Base-by-base conservation (phyloP, 345 rosid species). In the Balakata baccata region DNA sequence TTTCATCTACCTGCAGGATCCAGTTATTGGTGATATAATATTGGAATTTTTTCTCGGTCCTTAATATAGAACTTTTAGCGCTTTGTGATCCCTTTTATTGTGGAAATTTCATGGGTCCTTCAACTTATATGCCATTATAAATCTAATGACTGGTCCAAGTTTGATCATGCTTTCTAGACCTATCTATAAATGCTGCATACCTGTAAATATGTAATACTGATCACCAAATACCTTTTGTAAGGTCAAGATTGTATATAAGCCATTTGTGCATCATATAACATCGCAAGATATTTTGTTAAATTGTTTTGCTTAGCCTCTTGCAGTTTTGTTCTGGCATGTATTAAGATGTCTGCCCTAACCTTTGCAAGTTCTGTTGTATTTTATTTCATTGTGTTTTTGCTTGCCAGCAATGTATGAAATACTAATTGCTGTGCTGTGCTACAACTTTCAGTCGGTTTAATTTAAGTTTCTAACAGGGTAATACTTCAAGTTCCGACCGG, bases 401-500 rank as follows among this genome's bases (percentile, higher is more conserved):
- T 25, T 25, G 9, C 54, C 22, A 18, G 34, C 5, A 6, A 14
- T 60, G 22, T 7, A 43, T 41, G 6, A 14, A 22, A 18, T 37
- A 37, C 49, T 64, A 17, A 64, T 52, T 9, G 50, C 38, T 45
- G n/a, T 73, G 17, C 34, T 7, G 22, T 73, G 17, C 34, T 7
- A 16, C 64, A 70, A 43, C 7, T 69, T 14, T 7, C 20, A 54
- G 29, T 47, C 16, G n/a, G 25, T 58, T 29, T 61, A 11, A 59
- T 34, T 14, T 39, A 9, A 25, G 11, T 45, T 51, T 73, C 37
- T 74, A 51, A 38, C 84, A 85, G 89, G 87, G 85, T 17, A 82
- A 84, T 38, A 69, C 50, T 68, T 82, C 71, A n/a, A 61, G 60
- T 60, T 41, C 82, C 68, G 82, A 79, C n/a, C 76, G 79, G 74